A percentile compares a stretch with the other conserved stretches of the same genome.
These are phyloP conservation scores for Coelastrella sp. DNA, from an alignment of 139 green algal species.

Conservation along the genomic window DNA sequence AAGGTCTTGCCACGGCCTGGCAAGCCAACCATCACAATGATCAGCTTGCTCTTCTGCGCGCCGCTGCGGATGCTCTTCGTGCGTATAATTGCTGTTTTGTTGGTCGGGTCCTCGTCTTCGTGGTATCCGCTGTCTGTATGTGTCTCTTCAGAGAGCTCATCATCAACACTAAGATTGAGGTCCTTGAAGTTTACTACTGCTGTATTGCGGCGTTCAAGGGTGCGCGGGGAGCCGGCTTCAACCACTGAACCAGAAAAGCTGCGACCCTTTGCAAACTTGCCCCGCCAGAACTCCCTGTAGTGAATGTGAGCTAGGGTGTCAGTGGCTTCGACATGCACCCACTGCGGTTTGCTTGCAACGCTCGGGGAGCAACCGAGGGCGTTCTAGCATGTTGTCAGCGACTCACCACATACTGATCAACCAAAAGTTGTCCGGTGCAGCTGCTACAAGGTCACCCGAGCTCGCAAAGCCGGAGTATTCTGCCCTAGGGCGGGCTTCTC, in stretches of 20 bases:
- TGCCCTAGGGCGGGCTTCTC: too few relatives aligned
- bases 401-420: too few relatives aligned
- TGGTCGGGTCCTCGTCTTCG: conserved; percentile 59
- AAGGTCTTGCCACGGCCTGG: conserved; percentile 93
- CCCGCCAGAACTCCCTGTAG: conserved; percentile 49
- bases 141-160: conserved; percentile 24
- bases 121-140: conserved; percentile 34
- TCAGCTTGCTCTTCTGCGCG: conserved; percentile 63
- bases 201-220: background rate
- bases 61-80: background rate
- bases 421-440: too few relatives aligned
- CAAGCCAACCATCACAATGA: conserved; percentile 93
- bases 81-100: conserved; percentile 54
- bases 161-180: conserved; percentile 50
- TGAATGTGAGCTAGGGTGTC: background rate
- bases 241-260: background rate
- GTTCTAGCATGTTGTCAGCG: too few relatives aligned
- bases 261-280: conserved; percentile 44
- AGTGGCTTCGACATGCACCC: background rate
- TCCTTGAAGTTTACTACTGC: conserved; percentile 56
- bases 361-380: too few relatives aligned
- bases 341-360: too few relatives aligned
- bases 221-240: background rate
- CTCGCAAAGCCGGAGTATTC: too few relatives aligned
- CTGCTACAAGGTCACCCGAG: too few relatives aligned